Evolutionary conservation across 768 basidiomycete genomes (phyloP), one percentile per base, ranked within the genome.

Genomic region (Termitomyces heimii): DNA sequence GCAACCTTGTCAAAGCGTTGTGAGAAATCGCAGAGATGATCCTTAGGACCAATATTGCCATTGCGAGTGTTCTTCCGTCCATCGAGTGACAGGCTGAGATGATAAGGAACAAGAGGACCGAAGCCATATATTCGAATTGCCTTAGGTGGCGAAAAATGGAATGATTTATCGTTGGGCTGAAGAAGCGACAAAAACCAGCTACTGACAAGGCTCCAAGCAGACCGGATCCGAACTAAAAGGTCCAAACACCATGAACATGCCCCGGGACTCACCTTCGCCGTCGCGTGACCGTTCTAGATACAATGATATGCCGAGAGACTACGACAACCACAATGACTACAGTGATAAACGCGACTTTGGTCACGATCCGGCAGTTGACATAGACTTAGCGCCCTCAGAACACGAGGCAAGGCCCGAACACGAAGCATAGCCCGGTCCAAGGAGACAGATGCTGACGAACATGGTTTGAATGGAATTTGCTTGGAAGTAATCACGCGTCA

Each of bases 261-360:
- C 66, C 50, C 61, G 59, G 37, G 28, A 20, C 47, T 63, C 63
- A 14, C 55, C 32, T 32, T 63, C 61, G 48, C 64, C 66, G 13
- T 62, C 62, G 12, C 60, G 59, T 35, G 55, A 60, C 24, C 55
- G 59, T 48, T 51, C 65, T 46, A 54, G 61, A 57, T 67, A 67
- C 51, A 46, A 63, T 44, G 61, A 61, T 50, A 43, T 47, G 16
- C 45, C 55, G 10, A 48, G 58, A 29, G 43, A 47, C 28, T 54
- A 53, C 5, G 32, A 45, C 16, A 48, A 43, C 1, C 40, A 50
- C 7, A 56, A 52, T 34, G 53, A 32, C 1, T 49, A 59, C 13
- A 44, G 37, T 26, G 63, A 62, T 43, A 62, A 49, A 54, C 58
- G 62, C 14, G 59, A 59, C 44, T 53, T 32, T 26, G 58, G 55